These are phyloP conservation scores for Rutidosis leptorrhynchoides DNA, from an alignment of 129 eudicot genomes.

Conservation along the genomic window DNA sequence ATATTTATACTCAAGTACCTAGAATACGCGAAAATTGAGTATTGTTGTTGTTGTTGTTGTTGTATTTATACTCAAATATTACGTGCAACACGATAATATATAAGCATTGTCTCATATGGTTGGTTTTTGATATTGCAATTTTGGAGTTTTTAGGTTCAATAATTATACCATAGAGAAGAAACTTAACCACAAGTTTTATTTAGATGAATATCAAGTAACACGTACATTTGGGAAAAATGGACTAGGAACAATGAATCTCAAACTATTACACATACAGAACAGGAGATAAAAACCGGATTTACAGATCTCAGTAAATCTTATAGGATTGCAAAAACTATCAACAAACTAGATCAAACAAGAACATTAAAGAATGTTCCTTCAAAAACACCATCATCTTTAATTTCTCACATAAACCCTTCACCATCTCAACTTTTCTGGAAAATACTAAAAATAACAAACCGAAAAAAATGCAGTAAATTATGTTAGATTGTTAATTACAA, in stretches of 20 bases:
- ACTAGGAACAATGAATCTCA: not conserved
- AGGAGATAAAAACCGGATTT: not conserved
- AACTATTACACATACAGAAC: not conserved
- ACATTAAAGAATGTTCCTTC: slow-evolving; percentile 8
- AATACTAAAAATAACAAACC: slow-evolving; percentile 44
- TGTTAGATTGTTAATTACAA: not conserved
- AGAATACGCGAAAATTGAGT: too few species aligned
- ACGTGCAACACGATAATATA: too few species aligned
- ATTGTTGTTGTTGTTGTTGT: too few species aligned
- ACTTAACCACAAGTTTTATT: not conserved
- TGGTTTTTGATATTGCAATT: not conserved
- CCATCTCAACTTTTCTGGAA: slow-evolving; percentile 66
- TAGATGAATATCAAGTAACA: not conserved
- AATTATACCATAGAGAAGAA: not conserved
- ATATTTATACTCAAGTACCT: too few species aligned
- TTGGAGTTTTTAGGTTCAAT: not conserved
- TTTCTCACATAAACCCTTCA: slow-evolving; percentile 18
- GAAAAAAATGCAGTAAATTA: not conserved
- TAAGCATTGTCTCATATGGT: too few species aligned
- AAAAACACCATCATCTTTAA: not conserved
- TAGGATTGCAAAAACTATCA: slow-evolving; percentile 2
- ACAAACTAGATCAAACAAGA: slow-evolving; percentile 10
- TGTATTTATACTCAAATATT: too few species aligned
- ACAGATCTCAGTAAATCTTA: slow-evolving; percentile 6
- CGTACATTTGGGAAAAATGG: not conserved